Conservation (phyloP, 768 basidiomycete genomes). For the Xerocomus potaroensis region DNA sequence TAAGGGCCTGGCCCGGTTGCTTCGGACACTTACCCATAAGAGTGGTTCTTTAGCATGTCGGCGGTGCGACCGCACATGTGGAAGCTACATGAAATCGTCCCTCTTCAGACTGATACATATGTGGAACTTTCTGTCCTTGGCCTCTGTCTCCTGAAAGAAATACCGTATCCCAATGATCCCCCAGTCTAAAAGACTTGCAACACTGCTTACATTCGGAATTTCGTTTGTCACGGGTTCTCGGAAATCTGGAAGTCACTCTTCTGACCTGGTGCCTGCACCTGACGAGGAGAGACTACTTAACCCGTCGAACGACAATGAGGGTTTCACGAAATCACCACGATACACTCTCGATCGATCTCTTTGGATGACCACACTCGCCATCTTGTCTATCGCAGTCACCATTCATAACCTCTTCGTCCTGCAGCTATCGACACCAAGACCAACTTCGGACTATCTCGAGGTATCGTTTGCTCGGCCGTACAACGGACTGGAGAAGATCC, state of each 20-base stretch:
- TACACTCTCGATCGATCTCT: conserved; percentile 8
- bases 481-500: conserved; percentile 20
- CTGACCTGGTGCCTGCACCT: conserved; percentile 8
- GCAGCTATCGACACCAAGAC: conserved; percentile 5
- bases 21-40: no score
- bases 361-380: conserved; percentile 17
- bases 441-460: conserved; percentile 1
- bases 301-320: background rate
- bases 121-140: background rate
- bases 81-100: no score
- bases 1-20: no score
- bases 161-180: conserved; percentile 4
- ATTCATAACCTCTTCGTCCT: conserved; percentile 20
- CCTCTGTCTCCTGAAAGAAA: no score
- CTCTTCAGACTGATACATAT: conserved; percentile 3
- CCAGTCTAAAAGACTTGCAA: no score
- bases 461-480: conserved; percentile 18
- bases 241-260: conserved; percentile 5
- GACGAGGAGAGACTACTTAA: conserved; percentile 16
- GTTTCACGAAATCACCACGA: background rate
- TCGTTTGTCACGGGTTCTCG: background rate
- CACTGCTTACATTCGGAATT: background rate
- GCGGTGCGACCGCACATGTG: no score
- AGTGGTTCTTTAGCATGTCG: no score
- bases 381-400: conserved; percentile 16